Evolutionary conservation across 768 basidiomycete species (phyloP), one percentile per base, ranked within the genome.

Genomic region (Amanita subjunquillea): DNA sequence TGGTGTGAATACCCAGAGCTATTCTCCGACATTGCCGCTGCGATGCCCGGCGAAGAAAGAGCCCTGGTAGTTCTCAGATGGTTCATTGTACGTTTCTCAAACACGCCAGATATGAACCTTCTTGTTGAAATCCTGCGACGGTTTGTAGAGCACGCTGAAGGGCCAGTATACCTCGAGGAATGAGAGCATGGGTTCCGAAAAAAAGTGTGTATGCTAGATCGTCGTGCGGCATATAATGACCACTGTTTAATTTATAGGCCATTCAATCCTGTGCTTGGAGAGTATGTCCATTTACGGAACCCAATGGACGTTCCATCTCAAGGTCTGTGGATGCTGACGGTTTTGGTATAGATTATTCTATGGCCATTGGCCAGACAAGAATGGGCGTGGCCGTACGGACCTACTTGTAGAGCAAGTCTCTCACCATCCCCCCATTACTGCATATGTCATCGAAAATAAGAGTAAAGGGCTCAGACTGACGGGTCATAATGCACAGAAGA

Each of bases 401-500:
- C 77, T 97, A 29, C 79, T 87, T 38, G 91, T 94, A 3, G 93
- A 97, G 69, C 93, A 97, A 63, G 95, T 97, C 44, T 97, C 95
- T 20, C 95, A 99, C 63, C 95, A 99, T 63, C 87, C 88, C 1
- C 86, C 88, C 6, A 84, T 90, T 60, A 90, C 89, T 40, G 90
- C 84, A 22, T 95, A 93, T 68, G 76, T 81, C 65, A 90, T 97
- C 59, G 79, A 83, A 69, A 97, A 97, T 72, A 68, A 78, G 49
- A 60, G 72, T 27, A 90, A 90, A 62, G 85, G 88, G 1, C 63
- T 98, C 50, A 69, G 77, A 45, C 77, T 94, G 48, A 78, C 80
- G 29, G 95, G 95, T 12, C 91, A 94, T 65, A 91, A 82, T 60
- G 95, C 91, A 6, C 94, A 97, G 71, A 95, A 96, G 79, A 98